Conservation (phyloP, 306 rosid species). For the Fragaria vesca region DNA sequence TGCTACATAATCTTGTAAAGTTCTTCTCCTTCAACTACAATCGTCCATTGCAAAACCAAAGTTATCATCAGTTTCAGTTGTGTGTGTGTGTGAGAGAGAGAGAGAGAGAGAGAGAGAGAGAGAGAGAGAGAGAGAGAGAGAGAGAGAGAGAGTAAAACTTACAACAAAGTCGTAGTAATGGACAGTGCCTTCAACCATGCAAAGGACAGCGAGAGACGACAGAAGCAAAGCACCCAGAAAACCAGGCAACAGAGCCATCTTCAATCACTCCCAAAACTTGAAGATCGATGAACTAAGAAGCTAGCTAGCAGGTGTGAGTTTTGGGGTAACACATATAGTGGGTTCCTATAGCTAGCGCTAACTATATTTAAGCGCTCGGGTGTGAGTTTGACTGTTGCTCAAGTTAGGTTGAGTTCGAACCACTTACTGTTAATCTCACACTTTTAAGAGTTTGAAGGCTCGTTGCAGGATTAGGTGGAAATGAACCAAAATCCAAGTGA, state of each 20-base stretch:
- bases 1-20: slow-evolving; percentile 22
- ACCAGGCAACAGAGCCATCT: not conserved
- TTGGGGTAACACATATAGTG: not conserved
- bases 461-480: slow-evolving; percentile 3
- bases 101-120: not conserved
- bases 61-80: not conserved
- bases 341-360: not conserved
- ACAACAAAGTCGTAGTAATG: slow-evolving; percentile 11
- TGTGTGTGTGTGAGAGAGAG: not conserved
- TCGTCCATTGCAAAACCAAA: not conserved
- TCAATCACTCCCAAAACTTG: not conserved
- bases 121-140: not conserved
- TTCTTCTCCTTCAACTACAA: slow-evolving; percentile 10
- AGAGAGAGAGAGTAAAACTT: not conserved
- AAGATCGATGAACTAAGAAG: not conserved
- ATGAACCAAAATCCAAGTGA: not conserved
- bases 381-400: not conserved
- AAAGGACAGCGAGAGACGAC: not conserved
- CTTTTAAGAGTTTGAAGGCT: not conserved
- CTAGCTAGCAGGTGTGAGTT: not conserved
- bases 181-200: slow-evolving; percentile 1
- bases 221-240: not conserved
- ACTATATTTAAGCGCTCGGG: not conserved
- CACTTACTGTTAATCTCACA: too few relatives aligned
- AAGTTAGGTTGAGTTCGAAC: not conserved